phyloP scores from a whole-genome alignment of 805 yeast species.

The Spathaspora sp. region DNA sequence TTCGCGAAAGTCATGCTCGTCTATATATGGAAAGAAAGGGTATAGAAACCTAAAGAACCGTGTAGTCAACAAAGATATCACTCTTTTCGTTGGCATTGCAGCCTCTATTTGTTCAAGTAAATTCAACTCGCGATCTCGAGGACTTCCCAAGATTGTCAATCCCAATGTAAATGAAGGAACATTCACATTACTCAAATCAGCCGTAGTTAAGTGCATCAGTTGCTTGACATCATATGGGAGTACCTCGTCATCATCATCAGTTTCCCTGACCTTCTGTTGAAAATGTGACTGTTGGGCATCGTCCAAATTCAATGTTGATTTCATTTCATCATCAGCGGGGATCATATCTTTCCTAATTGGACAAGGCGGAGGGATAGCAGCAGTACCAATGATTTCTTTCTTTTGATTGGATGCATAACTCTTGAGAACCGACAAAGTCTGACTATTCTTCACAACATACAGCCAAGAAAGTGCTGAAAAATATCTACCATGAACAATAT shows the following conservation, averaged over 20 bases:
- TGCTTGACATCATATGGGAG: neutral
- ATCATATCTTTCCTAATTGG: constrained; percentile 7
- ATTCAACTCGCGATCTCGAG: constrained; percentile 22
- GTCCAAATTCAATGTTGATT: constrained; percentile 18
- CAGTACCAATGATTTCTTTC: neutral
- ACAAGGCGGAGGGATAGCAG: neutral
- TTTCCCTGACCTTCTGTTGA: constrained; percentile 27
- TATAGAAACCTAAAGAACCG: constrained; percentile 56
- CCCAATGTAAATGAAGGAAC: constrained; percentile 13
- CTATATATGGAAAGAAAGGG: constrained; percentile 60
- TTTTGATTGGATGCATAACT: constrained; percentile 15
- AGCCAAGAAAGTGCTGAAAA: constrained; percentile 39
- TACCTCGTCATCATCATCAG: constrained; percentile 24
- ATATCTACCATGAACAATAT: constrained; percentile 25
- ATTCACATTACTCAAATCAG: constrained; percentile 1
- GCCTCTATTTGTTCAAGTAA: constrained; percentile 28
- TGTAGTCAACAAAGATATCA: constrained; percentile 51
- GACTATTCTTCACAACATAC: constrained; percentile 29
- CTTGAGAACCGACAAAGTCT: constrained; percentile 28
- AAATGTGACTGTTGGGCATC: constrained; percentile 16
- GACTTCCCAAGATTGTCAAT: constrained; percentile 13
- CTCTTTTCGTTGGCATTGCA: constrained; percentile 47
- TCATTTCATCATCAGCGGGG: constrained; percentile 13
- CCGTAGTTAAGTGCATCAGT: neutral
- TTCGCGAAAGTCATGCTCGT: constrained; percentile 47